Conservation (phyloP, 2,329 filamentous ascomycete species). For the Claviceps maximensis region DNA sequence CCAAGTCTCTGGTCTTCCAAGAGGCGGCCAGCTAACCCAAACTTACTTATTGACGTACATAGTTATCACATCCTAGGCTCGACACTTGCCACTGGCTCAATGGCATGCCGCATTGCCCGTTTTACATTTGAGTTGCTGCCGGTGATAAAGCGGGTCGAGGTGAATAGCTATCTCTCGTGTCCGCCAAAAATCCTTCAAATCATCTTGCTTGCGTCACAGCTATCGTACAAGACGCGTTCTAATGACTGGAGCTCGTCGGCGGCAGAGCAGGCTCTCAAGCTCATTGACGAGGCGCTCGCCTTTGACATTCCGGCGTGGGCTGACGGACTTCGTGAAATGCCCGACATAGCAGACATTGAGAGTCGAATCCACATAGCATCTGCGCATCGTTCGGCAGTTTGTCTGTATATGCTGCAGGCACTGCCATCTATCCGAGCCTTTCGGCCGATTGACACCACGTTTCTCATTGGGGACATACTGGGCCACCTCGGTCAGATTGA, state of each 20-base stretch:
- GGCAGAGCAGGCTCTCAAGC: slow-evolving; percentile 23
- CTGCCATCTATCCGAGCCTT: slow-evolving; percentile 25
- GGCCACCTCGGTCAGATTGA: slow-evolving; percentile 35
- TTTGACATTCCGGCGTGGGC: slow-evolving; percentile 33
- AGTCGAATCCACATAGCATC: slow-evolving; percentile 30
- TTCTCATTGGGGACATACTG: slow-evolving; percentile 37
- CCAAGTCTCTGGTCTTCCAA: too few species aligned
- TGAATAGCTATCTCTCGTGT: slow-evolving; percentile 29
- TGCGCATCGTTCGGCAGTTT: slow-evolving; percentile 33
- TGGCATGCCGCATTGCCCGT: slow-evolving; percentile 25
- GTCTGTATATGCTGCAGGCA: slow-evolving; percentile 32
- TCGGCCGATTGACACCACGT: slow-evolving; percentile 25
- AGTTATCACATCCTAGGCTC: slow-evolving; percentile 29
- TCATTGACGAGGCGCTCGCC: slow-evolving; percentile 27
- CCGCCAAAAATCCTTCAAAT: slow-evolving; percentile 30
- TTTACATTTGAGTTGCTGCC: slow-evolving; percentile 26
- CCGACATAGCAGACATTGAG: slow-evolving; percentile 25
- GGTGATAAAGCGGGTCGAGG: slow-evolving; percentile 28
- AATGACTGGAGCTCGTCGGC: slow-evolving; percentile 18
- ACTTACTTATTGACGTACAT: slow-evolving; percentile 1
- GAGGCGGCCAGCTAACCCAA: not conserved
- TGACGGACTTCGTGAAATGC: slow-evolving; percentile 21
- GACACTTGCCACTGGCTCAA: slow-evolving; percentile 22
- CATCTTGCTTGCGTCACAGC: slow-evolving; percentile 29
- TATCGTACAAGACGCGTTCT: slow-evolving; percentile 25